Evolutionary conservation across 2,329 filamentous ascomycete genomes (phyloP).

Genomic region (Aureobasidium sp.): DNA sequence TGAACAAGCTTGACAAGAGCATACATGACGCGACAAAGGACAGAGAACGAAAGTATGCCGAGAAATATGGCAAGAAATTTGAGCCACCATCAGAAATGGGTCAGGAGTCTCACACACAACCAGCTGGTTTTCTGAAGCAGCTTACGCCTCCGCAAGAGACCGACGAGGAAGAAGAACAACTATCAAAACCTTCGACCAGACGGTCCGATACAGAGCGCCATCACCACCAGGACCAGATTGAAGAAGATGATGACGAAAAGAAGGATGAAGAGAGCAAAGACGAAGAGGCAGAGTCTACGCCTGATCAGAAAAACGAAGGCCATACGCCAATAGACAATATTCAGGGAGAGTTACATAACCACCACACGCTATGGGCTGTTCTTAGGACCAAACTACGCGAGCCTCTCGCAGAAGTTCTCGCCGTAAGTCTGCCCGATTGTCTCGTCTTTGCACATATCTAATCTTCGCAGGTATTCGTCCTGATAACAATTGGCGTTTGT

Average conservation of each 20-base stretch:
- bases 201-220: neutral
- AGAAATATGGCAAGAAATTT: neutral
- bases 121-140: neutral
- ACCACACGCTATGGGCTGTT: conserved; percentile 37
- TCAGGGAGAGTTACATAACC: conserved; percentile 43
- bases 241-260: neutral
- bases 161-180: neutral
- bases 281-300: neutral
- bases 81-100: neutral
- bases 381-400: conserved; percentile 44
- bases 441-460: neutral
- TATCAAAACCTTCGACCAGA: neutral
- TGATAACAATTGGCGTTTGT: conserved; percentile 38
- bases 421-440: conserved; percentile 23
- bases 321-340: conserved; percentile 25
- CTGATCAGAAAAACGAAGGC: neutral
- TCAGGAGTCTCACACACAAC: neutral
- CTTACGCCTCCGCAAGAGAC: neutral
- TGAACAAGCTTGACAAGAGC: neutral
- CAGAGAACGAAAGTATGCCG: neutral
- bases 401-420: conserved; percentile 45
- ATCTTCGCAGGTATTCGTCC: conserved; percentile 14
- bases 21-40: neutral
- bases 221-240: neutral
- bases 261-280: neutral